A percentile compares a stretch with the other conserved stretches of the same genome.
These are phyloP conservation scores for Helichrysum umbraculigerum DNA, from an alignment of 129 eudicot species.

Conservation along the genomic window DNA sequence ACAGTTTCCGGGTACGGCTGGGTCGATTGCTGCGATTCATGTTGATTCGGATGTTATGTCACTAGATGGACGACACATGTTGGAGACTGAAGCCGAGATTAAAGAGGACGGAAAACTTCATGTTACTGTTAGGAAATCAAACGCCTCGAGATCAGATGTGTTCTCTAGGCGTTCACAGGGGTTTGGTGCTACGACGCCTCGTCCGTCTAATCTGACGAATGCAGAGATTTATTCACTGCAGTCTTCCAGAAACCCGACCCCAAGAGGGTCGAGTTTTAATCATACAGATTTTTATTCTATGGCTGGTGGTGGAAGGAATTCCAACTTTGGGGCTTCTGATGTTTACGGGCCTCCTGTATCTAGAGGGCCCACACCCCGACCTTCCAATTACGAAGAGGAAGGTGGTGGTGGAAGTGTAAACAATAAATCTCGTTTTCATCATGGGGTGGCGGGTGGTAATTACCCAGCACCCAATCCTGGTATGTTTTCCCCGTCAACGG, in stretches of 20 bases:
- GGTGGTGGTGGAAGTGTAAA: constrained; percentile 32
- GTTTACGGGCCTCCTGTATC: constrained; percentile 64
- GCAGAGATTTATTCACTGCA: constrained; percentile 83
- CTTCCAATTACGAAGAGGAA: constrained; percentile 78
- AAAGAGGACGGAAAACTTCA: constrained; percentile 76
- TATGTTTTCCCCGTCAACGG: constrained; percentile 67
- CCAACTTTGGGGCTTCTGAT: constrained; percentile 79
- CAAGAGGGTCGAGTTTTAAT: constrained; percentile 74
- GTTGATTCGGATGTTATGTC: constrained; percentile 87
- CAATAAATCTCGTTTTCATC: constrained; percentile 56
- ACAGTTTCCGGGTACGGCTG: constrained; percentile 85
- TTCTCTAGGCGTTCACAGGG: constrained; percentile 67
- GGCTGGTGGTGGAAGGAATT: constrained; percentile 59
- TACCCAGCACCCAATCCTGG: constrained; percentile 83
- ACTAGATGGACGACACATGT: constrained; percentile 65
- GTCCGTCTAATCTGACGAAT: constrained; percentile 69
- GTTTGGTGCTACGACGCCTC: constrained; percentile 53
- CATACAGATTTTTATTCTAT: constrained; percentile 72
- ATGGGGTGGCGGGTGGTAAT: constrained; percentile 40
- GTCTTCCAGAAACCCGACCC: constrained; percentile 72
- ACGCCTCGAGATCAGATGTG: constrained; percentile 75
- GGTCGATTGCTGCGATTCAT: constrained; percentile 70
- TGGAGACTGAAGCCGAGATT: constrained; percentile 79
- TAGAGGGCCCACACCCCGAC: constrained; percentile 71
- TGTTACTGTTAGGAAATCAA: constrained; percentile 72